Base-by-base conservation (phyloP, 352 stramenopile genomes). In the Pythium graminicola region DNA sequence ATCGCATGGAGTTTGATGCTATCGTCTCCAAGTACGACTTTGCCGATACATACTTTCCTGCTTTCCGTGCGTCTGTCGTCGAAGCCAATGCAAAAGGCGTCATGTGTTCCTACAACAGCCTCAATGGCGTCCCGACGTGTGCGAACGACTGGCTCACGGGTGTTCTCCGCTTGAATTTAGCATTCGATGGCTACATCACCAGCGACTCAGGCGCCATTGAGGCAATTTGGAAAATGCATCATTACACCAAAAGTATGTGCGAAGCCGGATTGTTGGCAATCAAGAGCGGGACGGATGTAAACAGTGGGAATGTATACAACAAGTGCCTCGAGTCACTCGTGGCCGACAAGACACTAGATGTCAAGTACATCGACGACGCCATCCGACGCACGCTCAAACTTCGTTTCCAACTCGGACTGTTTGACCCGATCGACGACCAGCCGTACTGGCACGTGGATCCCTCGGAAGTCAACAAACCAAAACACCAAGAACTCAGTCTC, bases 71-170 rank as follows among this genome's bases (percentile, higher is more conserved):
- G 24, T 91, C 88, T 23, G 72, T 98, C 4, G 72, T 69, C 39
- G 72, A 95, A 5, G 89, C 64, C 5, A 69, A 82, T 4, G 89
- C 80, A 7, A 89, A 80, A 19, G 76, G 84, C 6, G 52, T 98
- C 59, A 98, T 99, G 95, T 99, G 95, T 70, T 94, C 82, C 36
- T 99, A 99, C 77, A 98, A 99, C 60, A 83, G 81, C 32, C 61
- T 98, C 4, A 98, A 98, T 60, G 91, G 92, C 16, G 67, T 97
- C 28, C 95, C 95, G 3, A 85, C 91, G 56, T 98, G 95, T 63
- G 82, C 89, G 3, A 96, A 97, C 60, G 48, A 74, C 10, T 64
- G 73, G 20, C 69, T 98, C 14, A 82, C 76, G 10, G 64, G 77
- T 13, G 47, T 92, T 13, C 56, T 97, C 23, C 70, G 94, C 14